Base-by-base conservation (phyloP, 768 basidiomycete genomes). In the Lactifluus echinatus region DNA sequence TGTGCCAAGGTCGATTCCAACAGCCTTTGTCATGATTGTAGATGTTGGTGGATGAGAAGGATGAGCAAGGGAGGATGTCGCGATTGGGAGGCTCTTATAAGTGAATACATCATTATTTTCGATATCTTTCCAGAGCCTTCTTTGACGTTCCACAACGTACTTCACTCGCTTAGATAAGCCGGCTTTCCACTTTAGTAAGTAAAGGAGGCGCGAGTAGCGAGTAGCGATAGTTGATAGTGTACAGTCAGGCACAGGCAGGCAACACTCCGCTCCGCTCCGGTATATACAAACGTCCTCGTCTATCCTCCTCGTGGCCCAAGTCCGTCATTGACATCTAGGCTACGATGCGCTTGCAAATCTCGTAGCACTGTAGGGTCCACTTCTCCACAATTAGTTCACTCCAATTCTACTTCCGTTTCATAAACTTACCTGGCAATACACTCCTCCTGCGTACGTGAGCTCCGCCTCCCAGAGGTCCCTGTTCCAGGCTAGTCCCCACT, bases 371-470 rank as follows among this genome's bases (percentile, higher is more conserved):
- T 82, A 2, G 93, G 90, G 71, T 94, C 93, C 66, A 94, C 89
- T 89, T 70, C 66, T 40, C 58, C 31, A 55, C 55, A 59, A 56
- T 64, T 61, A 68, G 39, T 49, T 39, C 56, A n/a, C 15, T 43
- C 33, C 21, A 21, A 24, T 46, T 24, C 24, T 21, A 28, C 29
- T 19, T 39, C 42, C 19, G 2, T 4, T 23, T 53, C 23, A 39
- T 31, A 39, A 52, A 51, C 48, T 45, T 39, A 90, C 90, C 87
- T 74, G 93, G 94, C 60, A 97, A 77, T 46, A 95, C 93, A 66
- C 92, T 95, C 77, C 93, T 96, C 71, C 95, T 81, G 65, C 95
- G 84, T 33, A 94, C 83, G 72, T 99, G 95, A 53, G 93, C 78
- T 43, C 84, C 81, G 56, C 76, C 73, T 53, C 57, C 64, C 31